phyloP scores from a whole-genome alignment of 768 basidiomycete species.

The Podaxis rugospora region DNA sequence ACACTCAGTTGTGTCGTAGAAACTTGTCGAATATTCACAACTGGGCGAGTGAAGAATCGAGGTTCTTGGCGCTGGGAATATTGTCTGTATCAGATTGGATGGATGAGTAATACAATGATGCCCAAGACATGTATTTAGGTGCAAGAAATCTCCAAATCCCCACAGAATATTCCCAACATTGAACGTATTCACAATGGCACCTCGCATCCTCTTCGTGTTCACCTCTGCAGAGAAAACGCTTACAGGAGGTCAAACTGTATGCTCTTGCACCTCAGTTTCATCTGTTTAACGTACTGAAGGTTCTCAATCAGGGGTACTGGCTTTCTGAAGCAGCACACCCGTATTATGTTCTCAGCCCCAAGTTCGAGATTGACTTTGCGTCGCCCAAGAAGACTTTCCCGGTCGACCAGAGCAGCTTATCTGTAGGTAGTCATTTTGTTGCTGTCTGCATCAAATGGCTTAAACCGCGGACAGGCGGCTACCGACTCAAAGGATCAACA shows the following conservation, averaged over 20 bases:
- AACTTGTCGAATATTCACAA: too few relatives aligned
- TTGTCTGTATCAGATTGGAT: not conserved
- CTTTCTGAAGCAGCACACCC: conserved; percentile 76
- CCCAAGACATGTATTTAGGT: not conserved
- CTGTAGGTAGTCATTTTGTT: conserved; percentile 27
- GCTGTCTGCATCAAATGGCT: not conserved
- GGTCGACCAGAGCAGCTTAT: conserved; percentile 51
- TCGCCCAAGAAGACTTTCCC: conserved; percentile 59
- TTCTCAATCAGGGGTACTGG: conserved; percentile 58
- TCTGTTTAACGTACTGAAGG: not conserved
- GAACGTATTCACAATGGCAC: conserved; percentile 24
- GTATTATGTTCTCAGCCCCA: conserved; percentile 51
- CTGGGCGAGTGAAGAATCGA: not conserved
- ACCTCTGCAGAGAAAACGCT: conserved; percentile 62
- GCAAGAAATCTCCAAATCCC: not conserved
- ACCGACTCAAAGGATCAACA: conserved; percentile 44
- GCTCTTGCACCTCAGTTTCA: conserved; percentile 11
- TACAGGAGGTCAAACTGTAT: conserved; percentile 45
- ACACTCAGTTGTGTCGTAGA: not conserved
- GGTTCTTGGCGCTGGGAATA: not conserved
- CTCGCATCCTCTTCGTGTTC: conserved; percentile 67
- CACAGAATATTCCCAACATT: not conserved
- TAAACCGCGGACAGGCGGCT: conserved; percentile 30
- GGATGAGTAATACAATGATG: conserved; percentile 10
- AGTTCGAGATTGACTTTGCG: conserved; percentile 54